These are phyloP conservation scores for Kazachstania sp. DNA, from an alignment of 1,139 yeast genomes.

Conservation along the genomic window DNA sequence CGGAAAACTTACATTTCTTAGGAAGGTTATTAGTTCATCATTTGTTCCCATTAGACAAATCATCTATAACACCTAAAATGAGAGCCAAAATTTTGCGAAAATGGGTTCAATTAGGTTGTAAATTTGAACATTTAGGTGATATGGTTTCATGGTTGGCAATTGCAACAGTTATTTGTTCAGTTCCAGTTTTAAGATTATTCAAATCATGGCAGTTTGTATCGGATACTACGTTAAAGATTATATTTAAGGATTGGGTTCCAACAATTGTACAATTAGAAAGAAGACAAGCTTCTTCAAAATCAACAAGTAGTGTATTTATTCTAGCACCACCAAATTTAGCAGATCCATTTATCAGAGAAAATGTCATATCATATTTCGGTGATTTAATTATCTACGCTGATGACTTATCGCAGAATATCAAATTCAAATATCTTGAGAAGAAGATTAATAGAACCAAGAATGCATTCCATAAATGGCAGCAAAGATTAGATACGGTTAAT, in stretches of 20 bases:
- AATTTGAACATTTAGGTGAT: conserved; percentile 74
- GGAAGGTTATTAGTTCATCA: conserved; percentile 68
- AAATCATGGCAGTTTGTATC: conserved; percentile 73
- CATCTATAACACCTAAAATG: conserved; percentile 27
- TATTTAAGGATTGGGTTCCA: conserved; percentile 87
- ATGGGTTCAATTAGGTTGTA: conserved; percentile 83
- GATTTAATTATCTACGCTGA: conserved; percentile 43
- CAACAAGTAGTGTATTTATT: conserved; percentile 36
- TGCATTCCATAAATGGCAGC: conserved; percentile 75
- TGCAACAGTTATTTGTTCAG: conserved; percentile 74
- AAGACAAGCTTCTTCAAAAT: conserved; percentile 51
- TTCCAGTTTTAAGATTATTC: conserved; percentile 67
- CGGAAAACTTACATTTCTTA: conserved; percentile 62
- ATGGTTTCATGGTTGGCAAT: conserved; percentile 95
- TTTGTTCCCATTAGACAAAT: conserved; percentile 37
- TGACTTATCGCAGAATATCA: conserved; percentile 24
- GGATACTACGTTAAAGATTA: conserved; percentile 48
- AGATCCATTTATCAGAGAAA: conserved; percentile 61
- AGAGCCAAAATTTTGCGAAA: conserved; percentile 65
- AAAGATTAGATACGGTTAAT: conserved; percentile 16
- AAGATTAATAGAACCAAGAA: conserved; percentile 62
- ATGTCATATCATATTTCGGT: conserved; percentile 86
- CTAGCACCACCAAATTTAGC: conserved; percentile 84
- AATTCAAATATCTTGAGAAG: conserved; percentile 48
- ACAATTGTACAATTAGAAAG: conserved; percentile 84